phyloP scores from a whole-genome alignment of 495 filamentous ascomycete genomes.

The Cercophora scortea region DNA sequence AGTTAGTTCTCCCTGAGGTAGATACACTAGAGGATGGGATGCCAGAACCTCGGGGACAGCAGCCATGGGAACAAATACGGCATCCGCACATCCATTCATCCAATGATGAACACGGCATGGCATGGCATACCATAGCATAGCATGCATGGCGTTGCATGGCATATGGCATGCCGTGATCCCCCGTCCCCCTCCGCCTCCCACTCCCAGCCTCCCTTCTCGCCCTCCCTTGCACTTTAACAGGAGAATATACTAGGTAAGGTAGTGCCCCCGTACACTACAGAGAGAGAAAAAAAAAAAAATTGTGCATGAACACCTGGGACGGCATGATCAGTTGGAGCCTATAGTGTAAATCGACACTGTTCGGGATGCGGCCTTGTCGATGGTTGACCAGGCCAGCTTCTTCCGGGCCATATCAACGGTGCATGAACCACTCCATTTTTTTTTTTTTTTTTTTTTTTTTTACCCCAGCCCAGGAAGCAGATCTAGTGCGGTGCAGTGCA shows the following conservation, averaged over 20 bases:
- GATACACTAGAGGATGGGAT: too few species aligned
- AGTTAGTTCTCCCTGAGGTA: too few species aligned
- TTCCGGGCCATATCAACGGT: not conserved
- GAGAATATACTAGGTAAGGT: too few species aligned
- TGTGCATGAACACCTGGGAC: not conserved
- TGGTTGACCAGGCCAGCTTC: not conserved
- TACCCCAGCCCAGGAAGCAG: not conserved
- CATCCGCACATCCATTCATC: not conserved
- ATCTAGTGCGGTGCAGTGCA: not conserved
- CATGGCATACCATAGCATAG: constrained; percentile 4
- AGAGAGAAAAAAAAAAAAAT: too few species aligned
- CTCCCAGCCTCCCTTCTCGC: not conserved
- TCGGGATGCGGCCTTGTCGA: not conserved
- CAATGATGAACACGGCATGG: not conserved
- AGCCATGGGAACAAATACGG: not conserved
- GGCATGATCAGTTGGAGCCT: not conserved
- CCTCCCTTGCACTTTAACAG: not conserved
- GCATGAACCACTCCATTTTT: constrained; percentile 1
- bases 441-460: too few species aligned
- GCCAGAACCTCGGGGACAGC: not conserved
- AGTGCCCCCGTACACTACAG: too few species aligned
- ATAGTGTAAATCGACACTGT: not conserved
- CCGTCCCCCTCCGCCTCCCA: not conserved
- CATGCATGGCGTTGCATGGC: constrained; percentile 1
- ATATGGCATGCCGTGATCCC: not conserved